Evolutionary conservation across 208 protist genomes (phyloP), one percentile per base, ranked within the genome.

Genomic region (Wallacemonas sp.): DNA sequence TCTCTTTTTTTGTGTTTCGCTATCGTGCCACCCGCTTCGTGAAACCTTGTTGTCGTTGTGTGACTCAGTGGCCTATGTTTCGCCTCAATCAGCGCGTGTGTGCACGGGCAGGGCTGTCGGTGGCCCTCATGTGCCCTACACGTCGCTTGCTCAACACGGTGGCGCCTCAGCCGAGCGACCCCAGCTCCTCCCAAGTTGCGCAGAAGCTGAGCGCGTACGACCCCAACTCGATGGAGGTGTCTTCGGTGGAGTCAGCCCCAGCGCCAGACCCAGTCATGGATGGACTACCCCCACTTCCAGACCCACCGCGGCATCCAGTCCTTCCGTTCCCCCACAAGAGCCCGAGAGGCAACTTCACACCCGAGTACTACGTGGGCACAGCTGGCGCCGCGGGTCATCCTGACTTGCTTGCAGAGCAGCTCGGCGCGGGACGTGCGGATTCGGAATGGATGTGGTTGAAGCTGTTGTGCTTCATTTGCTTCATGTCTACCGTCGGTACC

Each of bases 371-470:
- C 70, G 58, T 75, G 2, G 51, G 51, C 51, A 71, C 62, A 0
- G 78, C 71, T 15, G 79, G 72, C 41, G 73, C 64, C 11, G 67
- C 68, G 11, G 84, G 88, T 2, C 83, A 91, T 56, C 85, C 85
- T 2, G 88, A 94, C 51, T 38, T 62, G 1, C 54, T 91, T 1
- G 88, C 88, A 0, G 77, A 79, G 60, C 42, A 66, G 15, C 41
- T 91, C 6, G 60, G 54, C 19, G 75, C 68, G 3, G 85, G 88
- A 0, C 67, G 85, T 15, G 54, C 79, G n/a, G 88, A 94, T 54
- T 46, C 78, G 59, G 88, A 94, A 62, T 94, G 88, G 85, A 84
- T 85, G 83, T 91, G 88, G 85, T 46, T 94, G 44, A 85, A 86
- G 64, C 62, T 91, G 28, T 66, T 94, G 33, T 94, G 88, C 68